Evolutionary conservation across 495 filamentous ascomycete genomes (phyloP).

Genomic region (Glarea lozoyensis): DNA sequence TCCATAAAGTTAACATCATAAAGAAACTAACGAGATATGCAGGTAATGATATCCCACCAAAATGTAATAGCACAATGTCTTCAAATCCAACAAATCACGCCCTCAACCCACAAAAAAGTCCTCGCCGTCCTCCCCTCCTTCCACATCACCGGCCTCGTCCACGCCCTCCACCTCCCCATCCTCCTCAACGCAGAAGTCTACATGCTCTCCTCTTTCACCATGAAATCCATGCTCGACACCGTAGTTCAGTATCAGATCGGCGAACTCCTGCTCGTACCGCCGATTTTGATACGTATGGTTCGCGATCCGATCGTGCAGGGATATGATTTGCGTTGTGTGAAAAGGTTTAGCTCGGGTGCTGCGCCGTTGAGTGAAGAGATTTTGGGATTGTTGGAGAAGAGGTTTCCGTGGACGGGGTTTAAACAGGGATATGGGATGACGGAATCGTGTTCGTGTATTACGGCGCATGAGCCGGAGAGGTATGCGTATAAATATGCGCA

Average conservation of each 20-base stretch:
- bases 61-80: conserved; percentile 57
- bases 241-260: conserved; percentile 42
- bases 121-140: conserved; percentile 9
- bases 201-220: conserved; percentile 51
- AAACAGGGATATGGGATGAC: conserved; percentile 66
- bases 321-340: conserved; percentile 47
- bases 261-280: conserved; percentile 59
- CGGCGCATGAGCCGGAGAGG: conserved; percentile 43
- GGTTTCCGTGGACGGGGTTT: conserved; percentile 55
- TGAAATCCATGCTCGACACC: conserved; percentile 45
- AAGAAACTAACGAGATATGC: background rate
- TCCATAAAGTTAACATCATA: background rate
- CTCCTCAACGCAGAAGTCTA: conserved; percentile 47
- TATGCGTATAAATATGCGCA: conserved; percentile 49
- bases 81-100: conserved; percentile 31
- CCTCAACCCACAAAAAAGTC: conserved; percentile 7
- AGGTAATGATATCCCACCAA: conserved; percentile 52
- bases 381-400: conserved; percentile 43
- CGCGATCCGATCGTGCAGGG: conserved; percentile 52
- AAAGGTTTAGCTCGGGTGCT: conserved; percentile 47
- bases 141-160: conserved; percentile 41
- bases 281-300: conserved; percentile 59
- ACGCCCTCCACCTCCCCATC: conserved; percentile 51
- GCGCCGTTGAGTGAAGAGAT: conserved; percentile 59
- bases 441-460: conserved; percentile 55